Base-by-base conservation (phyloP, 176 grass and related monocot genomes). In the Triticum dicoccoides region DNA sequence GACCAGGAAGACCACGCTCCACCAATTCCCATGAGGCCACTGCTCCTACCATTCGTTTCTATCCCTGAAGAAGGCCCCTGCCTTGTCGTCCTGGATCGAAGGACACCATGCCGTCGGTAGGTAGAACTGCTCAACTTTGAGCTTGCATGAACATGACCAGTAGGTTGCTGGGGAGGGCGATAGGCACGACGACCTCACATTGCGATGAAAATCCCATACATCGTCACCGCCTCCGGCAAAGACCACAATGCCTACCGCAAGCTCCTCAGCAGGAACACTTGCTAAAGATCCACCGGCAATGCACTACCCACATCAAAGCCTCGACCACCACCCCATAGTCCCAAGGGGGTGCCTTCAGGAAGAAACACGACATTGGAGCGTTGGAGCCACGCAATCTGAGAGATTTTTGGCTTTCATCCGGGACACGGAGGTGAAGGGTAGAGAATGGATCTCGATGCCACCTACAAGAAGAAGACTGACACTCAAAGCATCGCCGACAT, bases 401-500 rank as follows among this genome's bases (percentile, higher is more conserved):
- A 24, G 61, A 24, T 4, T 62, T 63, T 24, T 0, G n/a, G n/a
- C n/a, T 63, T 21, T 63, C n/a, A 63, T 9, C 23, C 61, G 4
- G 8, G 61, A 63, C n/a, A 24, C 8, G 61, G 3, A 25, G 61
- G 9, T 49, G 24, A 9, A 4, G 23, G 4, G 8, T 2, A 5
- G 61, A 9, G 61, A 9, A 24, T 63, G 8, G n/a, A 63, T 24
- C 61, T 63, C 61, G n/a, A 10, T 24, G 11, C 9, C 9, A 8
- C 61, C 61, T 62, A 21, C 8, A 62, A 62, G 21, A n/a, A 62
- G 61, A 10, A 24, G 1, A 25, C 61, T 23, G 12, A 13, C 45
- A 3, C 3, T 1, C 8, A 4, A 5, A 25, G 61, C n/a, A 0
- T 10, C n/a, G 11, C 0, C 4, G n/a, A 5, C 61, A 4, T 24